Percentiles rank a stretch among this genome's conserved stretches.
Conservation (phyloP, 1,139 yeast genomes). For the Protomyces lactucae-debilis region DNA sequence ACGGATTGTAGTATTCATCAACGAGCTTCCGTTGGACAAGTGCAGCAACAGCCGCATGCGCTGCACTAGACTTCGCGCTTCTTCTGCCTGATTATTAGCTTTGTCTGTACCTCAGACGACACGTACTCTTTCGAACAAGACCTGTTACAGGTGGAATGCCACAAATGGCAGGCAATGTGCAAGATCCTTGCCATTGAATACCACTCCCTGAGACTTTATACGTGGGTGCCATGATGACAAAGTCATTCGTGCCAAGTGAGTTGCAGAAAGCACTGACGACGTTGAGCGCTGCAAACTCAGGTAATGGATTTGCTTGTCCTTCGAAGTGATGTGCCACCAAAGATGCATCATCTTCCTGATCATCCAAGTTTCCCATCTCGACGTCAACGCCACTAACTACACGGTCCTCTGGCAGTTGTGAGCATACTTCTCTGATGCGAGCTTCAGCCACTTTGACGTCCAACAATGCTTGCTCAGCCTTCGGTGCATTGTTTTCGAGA, state of each 20-base stretch:
- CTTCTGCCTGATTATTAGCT: neutral
- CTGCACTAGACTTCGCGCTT: slow-evolving; percentile 20
- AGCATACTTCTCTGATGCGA: slow-evolving; percentile 11
- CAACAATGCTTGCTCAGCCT: neutral
- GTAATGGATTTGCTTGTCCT: neutral
- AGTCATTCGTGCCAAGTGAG: slow-evolving; percentile 11
- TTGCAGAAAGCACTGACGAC: slow-evolving; percentile 9
- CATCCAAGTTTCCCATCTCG: neutral
- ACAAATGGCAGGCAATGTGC: slow-evolving; percentile 10
- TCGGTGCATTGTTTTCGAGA: neutral
- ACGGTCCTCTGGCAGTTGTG: slow-evolving; percentile 24
- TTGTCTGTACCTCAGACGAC: neutral
- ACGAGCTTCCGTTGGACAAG: slow-evolving; percentile 6
- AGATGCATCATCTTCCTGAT: neutral
- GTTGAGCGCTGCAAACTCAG: slow-evolving; percentile 10
- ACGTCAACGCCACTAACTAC: neutral
- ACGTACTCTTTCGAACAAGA: neutral
- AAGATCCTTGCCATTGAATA: neutral
- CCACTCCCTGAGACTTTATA: neutral
- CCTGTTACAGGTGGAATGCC: slow-evolving; percentile 7
- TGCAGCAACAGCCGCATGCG: slow-evolving; percentile 13
- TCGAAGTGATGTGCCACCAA: neutral
- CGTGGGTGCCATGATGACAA: slow-evolving; percentile 2
- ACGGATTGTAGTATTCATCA: slow-evolving; percentile 15
- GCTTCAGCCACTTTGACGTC: slow-evolving; percentile 13